Evolutionary conservation across 768 basidiomycete genomes (phyloP).

Genomic region (Leccinum rimulosum): DNA sequence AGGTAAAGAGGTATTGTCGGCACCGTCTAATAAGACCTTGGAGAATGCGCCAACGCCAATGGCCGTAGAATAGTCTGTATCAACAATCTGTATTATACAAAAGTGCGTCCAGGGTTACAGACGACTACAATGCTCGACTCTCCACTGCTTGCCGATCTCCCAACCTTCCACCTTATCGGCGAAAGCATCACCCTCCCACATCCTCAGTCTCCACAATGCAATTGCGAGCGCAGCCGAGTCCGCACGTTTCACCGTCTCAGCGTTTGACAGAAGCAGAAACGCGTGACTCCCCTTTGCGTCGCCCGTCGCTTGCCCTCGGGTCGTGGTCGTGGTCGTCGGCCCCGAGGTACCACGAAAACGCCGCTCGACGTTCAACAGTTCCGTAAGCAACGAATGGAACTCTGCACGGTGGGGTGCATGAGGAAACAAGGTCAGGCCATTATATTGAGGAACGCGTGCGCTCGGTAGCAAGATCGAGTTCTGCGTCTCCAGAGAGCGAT

Average conservation of each 20-base stretch:
- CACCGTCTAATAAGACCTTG: conserved; percentile 20
- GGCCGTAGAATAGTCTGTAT: conserved; percentile 40
- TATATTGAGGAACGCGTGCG: conserved; percentile 60
- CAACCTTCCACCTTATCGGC: conserved; percentile 27
- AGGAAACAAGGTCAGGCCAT: conserved; percentile 65
- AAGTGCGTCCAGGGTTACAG: conserved; percentile 2
- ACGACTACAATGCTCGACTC: conserved; percentile 15
- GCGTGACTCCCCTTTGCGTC: conserved; percentile 62
- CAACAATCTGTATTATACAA: neutral
- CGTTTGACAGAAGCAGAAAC: conserved; percentile 59
- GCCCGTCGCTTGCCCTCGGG: conserved; percentile 7
- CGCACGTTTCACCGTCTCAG: conserved; percentile 45
- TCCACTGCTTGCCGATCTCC: conserved; percentile 34
- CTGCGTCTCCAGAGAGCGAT: conserved; percentile 6
- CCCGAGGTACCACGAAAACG: conserved; percentile 14
- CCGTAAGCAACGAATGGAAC: conserved; percentile 47
- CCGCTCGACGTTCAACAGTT: conserved; percentile 50
- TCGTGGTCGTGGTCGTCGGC: neutral
- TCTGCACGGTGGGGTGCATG: conserved; percentile 57
- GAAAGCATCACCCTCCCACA: conserved; percentile 63
- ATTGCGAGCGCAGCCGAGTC: conserved; percentile 65
- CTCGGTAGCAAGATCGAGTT: conserved; percentile 29
- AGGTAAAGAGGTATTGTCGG: conserved; percentile 67
- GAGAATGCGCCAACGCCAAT: conserved; percentile 37
- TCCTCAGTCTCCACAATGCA: conserved; percentile 75